phyloP scores from a whole-genome alignment of 2,329 filamentous ascomycete species.

The Fusarium udum region DNA sequence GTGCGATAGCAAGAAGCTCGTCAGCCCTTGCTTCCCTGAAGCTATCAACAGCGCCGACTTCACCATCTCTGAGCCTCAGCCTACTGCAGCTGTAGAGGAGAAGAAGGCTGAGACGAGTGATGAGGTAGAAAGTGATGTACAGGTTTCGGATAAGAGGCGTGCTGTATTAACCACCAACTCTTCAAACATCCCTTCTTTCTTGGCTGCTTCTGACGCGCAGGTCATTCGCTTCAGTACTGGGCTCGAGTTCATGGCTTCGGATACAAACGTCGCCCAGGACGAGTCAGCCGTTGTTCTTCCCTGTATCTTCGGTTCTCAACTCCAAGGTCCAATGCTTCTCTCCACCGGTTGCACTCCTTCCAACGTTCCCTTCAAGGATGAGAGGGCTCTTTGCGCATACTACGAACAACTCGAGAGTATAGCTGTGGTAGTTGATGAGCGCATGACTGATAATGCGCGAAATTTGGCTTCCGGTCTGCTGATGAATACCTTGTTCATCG shows the following conservation, averaged over 20 bases:
- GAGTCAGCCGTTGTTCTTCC: slow-evolving; percentile 1
- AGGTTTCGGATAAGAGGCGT: not conserved
- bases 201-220: not conserved
- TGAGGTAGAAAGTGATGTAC: not conserved
- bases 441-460: slow-evolving; percentile 18
- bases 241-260: not conserved
- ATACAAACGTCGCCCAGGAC: accelerated
- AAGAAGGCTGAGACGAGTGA: accelerated
- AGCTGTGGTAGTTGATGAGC: not conserved
- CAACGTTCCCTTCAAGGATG: not conserved
- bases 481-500: slow-evolving; percentile 6
- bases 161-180: not conserved
- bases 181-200: not conserved
- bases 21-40: slow-evolving; percentile 3
- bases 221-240: not conserved
- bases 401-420: not conserved
- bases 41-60: slow-evolving; percentile 7
- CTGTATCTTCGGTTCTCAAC: slow-evolving; percentile 11
- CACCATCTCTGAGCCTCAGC: not conserved
- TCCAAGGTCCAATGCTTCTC: not conserved
- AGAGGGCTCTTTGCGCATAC: not conserved
- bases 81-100: accelerated
- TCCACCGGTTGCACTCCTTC: not conserved
- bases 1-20: not conserved
- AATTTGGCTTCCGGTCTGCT: not conserved